Evolutionary conservation across 2,329 filamentous ascomycete genomes (phyloP), one percentile per base, ranked within the genome.

Genomic region (Botrytis elliptica): DNA sequence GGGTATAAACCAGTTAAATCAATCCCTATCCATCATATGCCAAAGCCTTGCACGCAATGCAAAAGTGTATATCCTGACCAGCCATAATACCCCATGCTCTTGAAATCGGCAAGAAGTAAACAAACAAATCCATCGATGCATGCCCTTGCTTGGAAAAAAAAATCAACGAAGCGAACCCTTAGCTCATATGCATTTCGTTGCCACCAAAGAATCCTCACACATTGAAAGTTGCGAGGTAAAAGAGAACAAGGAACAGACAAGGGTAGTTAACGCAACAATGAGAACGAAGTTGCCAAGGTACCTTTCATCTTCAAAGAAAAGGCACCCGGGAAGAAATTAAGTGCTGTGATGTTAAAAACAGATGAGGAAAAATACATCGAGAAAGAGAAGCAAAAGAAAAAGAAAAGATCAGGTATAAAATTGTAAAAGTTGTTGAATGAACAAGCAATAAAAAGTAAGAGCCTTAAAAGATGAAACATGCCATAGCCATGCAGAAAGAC

Each of bases 41-140:
- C 68, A 46, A 70, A 70, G 68, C 57, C 68, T 63, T 44, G 68
- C 68, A 70, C 52, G 55, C 40, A 63, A 70, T 60, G 38, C 68
- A 70, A 63, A 69, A 40, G 40, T 42, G 49, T 70, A 46, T 70
- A 70, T 70, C 68, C 40, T 70, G 29, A 25, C 55, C 68, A 63
- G 60, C 68, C 55, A 46, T 70, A n/a, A 44, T 44, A 62, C 10
- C 55, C 55, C 25, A n/a, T 42, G 49, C 36, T 59, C 66, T 69
- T 33, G 38, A 63, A 18, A 46, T 38, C 16, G 20, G 40, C 42
- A 63, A 38, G 33, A n/a, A 36, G 20, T 40, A 46, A 68, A 16
- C 33, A 68, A 57, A 68, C 25, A 40, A 46, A 36, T 57, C 49
- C 66, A 57, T 68, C 66, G 33, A 68, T 68, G 66, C 38, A 42